Base-by-base conservation (phyloP, 2,329 filamentous ascomycete species). In the Gnomoniopsis smithogilvyi region DNA sequence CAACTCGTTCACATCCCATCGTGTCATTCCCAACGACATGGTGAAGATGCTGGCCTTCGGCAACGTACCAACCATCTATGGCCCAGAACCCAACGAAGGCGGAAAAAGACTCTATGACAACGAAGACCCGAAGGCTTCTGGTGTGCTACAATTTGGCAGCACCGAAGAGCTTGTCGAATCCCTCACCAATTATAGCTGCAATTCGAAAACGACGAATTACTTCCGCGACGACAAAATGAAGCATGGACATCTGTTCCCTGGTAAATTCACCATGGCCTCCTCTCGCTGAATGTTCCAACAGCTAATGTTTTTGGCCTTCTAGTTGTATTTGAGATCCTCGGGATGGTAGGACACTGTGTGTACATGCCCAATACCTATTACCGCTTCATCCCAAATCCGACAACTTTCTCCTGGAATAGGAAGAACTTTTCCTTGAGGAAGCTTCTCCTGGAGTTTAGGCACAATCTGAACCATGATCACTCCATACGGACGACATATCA, bases 301-400 rank as follows among this genome's bases (percentile, higher is more conserved):
- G 70, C 60, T 65, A 48, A 62, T 19, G 19, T 34, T 54, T 22
- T 14, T 7, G 26, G 21, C 26, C 22, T 4, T 61, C 2, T 21
- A 83, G 82, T 86, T 0, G 76, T 80, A 0, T 85, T 85, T 53
- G 83, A 86, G 64, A 74, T 86, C 0, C 67, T 84, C 2, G 83
- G 81, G n/a, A 85, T 86, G 82, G 69, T 85, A 1, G 76, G 77
- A 48, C 74, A 75, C 26, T 76, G 75, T 0, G 72, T 84, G 22
- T 79, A 83, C 54, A 78, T 83, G 22, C 71, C 72, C 6, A 69
- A 78, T 49, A 82, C 74, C 51, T 74, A 72, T 58, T 85, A 80
- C 62, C 80, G 80, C 1, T 78, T 79, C 67, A 72, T 86, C 1
- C 83, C 83, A 0, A 86, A 86, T 61, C 83, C 83, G 0, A 85